Evolutionary conservation across 805 yeast species (phyloP).

Genomic region (Ogataea glucozyma): DNA sequence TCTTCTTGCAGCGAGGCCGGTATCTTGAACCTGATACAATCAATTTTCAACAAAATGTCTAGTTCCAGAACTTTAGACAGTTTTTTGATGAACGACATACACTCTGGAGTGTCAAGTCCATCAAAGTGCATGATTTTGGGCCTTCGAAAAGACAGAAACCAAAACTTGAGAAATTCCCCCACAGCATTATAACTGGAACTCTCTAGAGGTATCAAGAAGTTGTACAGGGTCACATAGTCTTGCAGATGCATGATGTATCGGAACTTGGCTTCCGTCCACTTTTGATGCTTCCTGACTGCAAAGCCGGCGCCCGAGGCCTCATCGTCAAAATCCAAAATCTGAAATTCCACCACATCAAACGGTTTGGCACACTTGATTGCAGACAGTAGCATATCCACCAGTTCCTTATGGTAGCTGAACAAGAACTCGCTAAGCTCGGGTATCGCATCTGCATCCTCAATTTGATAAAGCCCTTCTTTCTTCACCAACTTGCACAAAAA

Average conservation of each 20-base stretch:
- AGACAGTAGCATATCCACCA: slow-evolving; percentile 4
- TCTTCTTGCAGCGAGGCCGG: not conserved
- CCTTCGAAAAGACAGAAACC: slow-evolving; percentile 20
- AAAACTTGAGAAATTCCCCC: slow-evolving; percentile 16
- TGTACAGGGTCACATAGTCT: slow-evolving; percentile 21
- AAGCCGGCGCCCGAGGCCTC: slow-evolving; percentile 17
- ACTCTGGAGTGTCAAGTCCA: slow-evolving; percentile 20
- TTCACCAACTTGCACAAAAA: slow-evolving; percentile 10
- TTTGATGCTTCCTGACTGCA: slow-evolving; percentile 9
- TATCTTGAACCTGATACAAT: slow-evolving; percentile 14
- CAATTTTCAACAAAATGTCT: slow-evolving; percentile 14
- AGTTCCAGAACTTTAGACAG: slow-evolving; percentile 11
- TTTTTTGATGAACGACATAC: slow-evolving; percentile 13
- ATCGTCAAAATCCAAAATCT: slow-evolving; percentile 22
- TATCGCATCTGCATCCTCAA: slow-evolving; percentile 1
- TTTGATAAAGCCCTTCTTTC: slow-evolving; percentile 6
- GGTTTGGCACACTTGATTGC: slow-evolving; percentile 14
- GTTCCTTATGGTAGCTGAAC: slow-evolving; percentile 10
- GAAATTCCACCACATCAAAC: slow-evolving; percentile 21
- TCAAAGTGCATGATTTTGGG: slow-evolving; percentile 21
- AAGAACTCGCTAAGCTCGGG: slow-evolving; percentile 6
- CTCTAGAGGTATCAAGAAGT: slow-evolving; percentile 23
- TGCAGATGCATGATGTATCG: slow-evolving; percentile 22
- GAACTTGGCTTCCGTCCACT: slow-evolving; percentile 19
- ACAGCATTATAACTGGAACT: slow-evolving; percentile 15